Base-by-base conservation (phyloP, 2,329 filamentous ascomycete genomes). In the Botrytis cinerea region DNA sequence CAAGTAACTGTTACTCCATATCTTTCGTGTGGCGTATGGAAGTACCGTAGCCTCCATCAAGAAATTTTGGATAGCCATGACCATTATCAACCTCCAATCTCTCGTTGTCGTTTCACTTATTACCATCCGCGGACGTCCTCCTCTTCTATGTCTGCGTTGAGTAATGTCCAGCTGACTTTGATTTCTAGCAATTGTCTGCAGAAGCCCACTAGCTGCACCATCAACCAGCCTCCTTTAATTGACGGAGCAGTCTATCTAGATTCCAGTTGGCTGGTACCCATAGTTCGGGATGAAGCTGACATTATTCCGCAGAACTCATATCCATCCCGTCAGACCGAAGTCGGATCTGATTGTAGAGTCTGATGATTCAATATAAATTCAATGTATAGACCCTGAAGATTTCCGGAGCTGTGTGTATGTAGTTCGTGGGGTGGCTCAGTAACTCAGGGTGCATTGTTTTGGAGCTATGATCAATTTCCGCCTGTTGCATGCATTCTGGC, bases 401-500 rank as follows among this genome's bases (percentile, higher is more conserved):
- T 43, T 40, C 60, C 43, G 22, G 60, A 62, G 60, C n/a, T 45
- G 61, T 43, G 38, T 32, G 43, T 54, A 3, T n/a, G 48, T 10
- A 54, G 46, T 54, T 67, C 32, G 46, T 38, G 45, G 40, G 32
- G 32, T 67, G 35, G 59, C 59, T 57, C 51, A 57, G 14, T 57
- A 57, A 18, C 16, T 45, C 40, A 35, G 35, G 32, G 25, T 68
- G 46, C 32, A 48, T 51, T 54, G 46, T 40, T 54, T 57, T 35
- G 62, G 38, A 57, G 64, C 64, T 68, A 43, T 54, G 46, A 68
- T 68, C 64, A 54, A 28, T 43, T 32, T 14, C 64, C 40, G 48
- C 16, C 64, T 40, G 28, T 54, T 57, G 64, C 46, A 40, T 68
- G 25, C 25, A 28, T 57, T 18, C 25, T 54, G 64, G 64, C 35